phyloP scores from a whole-genome alignment of 2,329 filamentous ascomycete species.

The Hymenotorrendiella dingleyae region DNA sequence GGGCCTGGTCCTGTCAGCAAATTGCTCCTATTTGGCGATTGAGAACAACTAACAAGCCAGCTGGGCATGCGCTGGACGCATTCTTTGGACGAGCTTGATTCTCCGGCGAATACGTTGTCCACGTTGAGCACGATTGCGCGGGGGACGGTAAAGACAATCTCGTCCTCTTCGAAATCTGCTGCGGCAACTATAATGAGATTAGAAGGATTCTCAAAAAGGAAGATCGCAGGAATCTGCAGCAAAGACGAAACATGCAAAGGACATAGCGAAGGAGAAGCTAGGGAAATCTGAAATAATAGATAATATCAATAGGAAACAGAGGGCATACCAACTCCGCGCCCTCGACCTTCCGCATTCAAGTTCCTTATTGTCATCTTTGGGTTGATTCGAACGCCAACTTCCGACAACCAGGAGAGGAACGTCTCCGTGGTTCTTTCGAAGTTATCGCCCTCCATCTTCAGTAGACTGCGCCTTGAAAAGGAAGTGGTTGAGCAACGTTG shows the following conservation, averaged over 20 bases:
- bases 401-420: slow-evolving; percentile 53
- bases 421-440: slow-evolving; percentile 41
- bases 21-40: not conserved
- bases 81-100: slow-evolving; percentile 27
- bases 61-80: slow-evolving; percentile 37
- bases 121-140: slow-evolving; percentile 53
- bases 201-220: slow-evolving; percentile 10
- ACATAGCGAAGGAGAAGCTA: slow-evolving; percentile 35
- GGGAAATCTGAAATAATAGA: not conserved
- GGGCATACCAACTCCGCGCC: slow-evolving; percentile 57
- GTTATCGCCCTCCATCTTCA: slow-evolving; percentile 27
- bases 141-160: slow-evolving; percentile 60
- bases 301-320: slow-evolving; percentile 1
- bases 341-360: slow-evolving; percentile 48
- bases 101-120: slow-evolving; percentile 49
- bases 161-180: slow-evolving; percentile 52
- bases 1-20: slow-evolving; percentile 20
- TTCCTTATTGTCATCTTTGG: slow-evolving; percentile 53
- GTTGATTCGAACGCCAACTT: slow-evolving; percentile 47
- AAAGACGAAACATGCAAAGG: slow-evolving; percentile 5
- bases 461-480: no score
- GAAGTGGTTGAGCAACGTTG: not conserved
- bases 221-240: not conserved
- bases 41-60: slow-evolving; percentile 35
- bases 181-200: slow-evolving; percentile 44